These are phyloP conservation scores for Talaromyces piceae DNA, from an alignment of 2,329 filamentous ascomycete genomes.

Conservation along the genomic window DNA sequence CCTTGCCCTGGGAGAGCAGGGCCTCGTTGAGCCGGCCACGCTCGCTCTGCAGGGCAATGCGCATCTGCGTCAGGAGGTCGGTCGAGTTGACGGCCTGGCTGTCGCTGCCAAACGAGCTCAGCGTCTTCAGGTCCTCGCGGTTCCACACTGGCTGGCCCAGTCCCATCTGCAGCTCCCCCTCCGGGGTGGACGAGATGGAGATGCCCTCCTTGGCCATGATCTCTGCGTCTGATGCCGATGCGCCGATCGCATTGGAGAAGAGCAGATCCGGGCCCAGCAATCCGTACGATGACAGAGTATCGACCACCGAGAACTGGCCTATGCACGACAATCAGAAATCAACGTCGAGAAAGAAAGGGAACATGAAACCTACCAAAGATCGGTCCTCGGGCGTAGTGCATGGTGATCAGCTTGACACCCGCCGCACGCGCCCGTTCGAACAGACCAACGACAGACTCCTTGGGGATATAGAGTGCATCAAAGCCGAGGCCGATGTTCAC, in stretches of 20 bases:
- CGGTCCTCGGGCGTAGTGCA: not conserved
- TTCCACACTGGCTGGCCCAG: not conserved
- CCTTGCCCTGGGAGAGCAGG: not conserved
- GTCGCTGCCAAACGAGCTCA: constrained; percentile 1
- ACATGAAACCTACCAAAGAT: not conserved
- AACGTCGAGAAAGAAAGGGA: not conserved
- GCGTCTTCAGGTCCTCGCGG: not conserved
- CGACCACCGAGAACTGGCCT: not conserved
- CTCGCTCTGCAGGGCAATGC: not conserved
- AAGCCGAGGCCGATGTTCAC: not conserved
- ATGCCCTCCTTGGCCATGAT: not conserved
- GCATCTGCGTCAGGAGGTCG: not conserved
- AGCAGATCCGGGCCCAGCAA: not conserved
- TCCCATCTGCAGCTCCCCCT: constrained; percentile 7
- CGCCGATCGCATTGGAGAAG: constrained; percentile 2
- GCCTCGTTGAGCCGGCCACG: not conserved
- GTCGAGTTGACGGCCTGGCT: constrained; percentile 2
- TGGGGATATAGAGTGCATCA: constrained; percentile 2
- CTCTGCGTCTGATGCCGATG: not conserved
- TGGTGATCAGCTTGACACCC: constrained; percentile 4
- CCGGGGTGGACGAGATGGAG: not conserved
- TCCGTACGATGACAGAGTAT: constrained; percentile 3
- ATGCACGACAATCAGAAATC: not conserved
- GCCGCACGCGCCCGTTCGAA: not conserved
- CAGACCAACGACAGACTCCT: not conserved